Base-by-base conservation (phyloP, 2,329 filamentous ascomycete species). In the Parascedosporium putredinis region DNA sequence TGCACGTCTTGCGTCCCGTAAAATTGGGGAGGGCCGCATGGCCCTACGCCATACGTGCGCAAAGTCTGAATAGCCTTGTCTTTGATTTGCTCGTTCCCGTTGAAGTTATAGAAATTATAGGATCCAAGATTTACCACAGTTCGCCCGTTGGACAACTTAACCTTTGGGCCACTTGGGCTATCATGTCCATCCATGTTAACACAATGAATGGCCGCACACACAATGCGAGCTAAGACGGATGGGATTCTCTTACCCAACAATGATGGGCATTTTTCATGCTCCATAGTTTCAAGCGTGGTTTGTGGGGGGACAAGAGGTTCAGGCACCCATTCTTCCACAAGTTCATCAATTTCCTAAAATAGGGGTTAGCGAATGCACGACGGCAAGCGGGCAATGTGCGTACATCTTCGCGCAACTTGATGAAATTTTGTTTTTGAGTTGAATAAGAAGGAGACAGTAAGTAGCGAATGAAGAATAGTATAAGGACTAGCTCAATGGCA, bases 1-100 rank as follows among this genome's bases (percentile, higher is more conserved):
- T 98, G 93, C 43, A 97, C 90, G 67, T 98, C 93, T 65, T 97
- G 91, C 27, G 89, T 98, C 56, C 90, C 93, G 70, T 98, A 98
- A 71, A 98, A 98, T 55, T 95, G 90, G 5, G 93, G 93, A 16
- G 93, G 93, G 18, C 93, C 93, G 64, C 93, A 98, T 51, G 93
- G 91, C 7, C 93, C 94, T 36, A 98, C 94, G 51, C 93, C 93
- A 60, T 98, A 98, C 18, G 87, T 95, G 53, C 91, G 86, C 34
- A 98, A 78, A 0, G 90, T 94, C 65, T 91, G 84, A 54, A 98
- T 89, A 1, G 91, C 93, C 66, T 95, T 94, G 58, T 96, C 89
- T 62, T 95, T 95, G 60, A 98, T 83, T 31, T 83, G 79, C 54
- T 97, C 91, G 64, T 95, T 96, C 49, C 81, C 81, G 55, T 94